Evolutionary conservation across 805 yeast species (phyloP).

Genomic region (Suhomyces sp.): DNA sequence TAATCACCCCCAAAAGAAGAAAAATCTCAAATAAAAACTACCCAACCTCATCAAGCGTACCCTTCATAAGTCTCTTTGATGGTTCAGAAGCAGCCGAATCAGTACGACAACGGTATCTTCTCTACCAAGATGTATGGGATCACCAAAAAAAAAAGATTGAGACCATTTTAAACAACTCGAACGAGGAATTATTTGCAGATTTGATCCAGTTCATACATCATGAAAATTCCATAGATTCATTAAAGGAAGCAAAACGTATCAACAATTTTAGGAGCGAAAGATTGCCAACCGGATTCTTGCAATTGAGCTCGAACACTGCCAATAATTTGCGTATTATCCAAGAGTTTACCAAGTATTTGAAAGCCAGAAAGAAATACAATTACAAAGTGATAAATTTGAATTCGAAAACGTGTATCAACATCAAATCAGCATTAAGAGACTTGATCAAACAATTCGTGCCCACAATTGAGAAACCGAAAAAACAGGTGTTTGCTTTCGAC

Average conservation of each 20-base stretch:
- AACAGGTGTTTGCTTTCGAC: background rate
- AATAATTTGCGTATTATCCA: slow-evolving; percentile 38
- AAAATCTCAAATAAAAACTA: slow-evolving; percentile 8
- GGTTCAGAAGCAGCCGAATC: slow-evolving; percentile 23
- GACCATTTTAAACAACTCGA: slow-evolving; percentile 30
- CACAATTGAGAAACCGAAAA: too few species aligned
- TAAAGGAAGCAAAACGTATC: too few species aligned
- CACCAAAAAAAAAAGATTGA: slow-evolving; percentile 28
- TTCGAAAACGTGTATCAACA: slow-evolving; percentile 33
- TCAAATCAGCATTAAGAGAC: slow-evolving; percentile 34
- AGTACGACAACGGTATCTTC: slow-evolving; percentile 21
- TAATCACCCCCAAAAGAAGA: slow-evolving; percentile 15
- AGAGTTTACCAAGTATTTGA: slow-evolving; percentile 28
- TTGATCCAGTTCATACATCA: slow-evolving; percentile 22
- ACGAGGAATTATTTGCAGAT: slow-evolving; percentile 28
- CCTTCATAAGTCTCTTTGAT: slow-evolving; percentile 23
- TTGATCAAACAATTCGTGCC: slow-evolving; percentile 28
- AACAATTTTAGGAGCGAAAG: too few species aligned
- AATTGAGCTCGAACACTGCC: slow-evolving; percentile 40
- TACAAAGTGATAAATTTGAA: slow-evolving; percentile 27
- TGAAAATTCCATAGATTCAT: too few species aligned
- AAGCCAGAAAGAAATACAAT: slow-evolving; percentile 6
- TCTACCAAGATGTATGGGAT: slow-evolving; percentile 28
- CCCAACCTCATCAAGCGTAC: slow-evolving; percentile 6
- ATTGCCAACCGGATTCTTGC: slow-evolving; percentile 36